Percentiles rank a stretch among this genome's conserved stretches.
phyloP scores from a whole-genome alignment of 768 basidiomycete genomes.

The Tremella mesenterica region DNA sequence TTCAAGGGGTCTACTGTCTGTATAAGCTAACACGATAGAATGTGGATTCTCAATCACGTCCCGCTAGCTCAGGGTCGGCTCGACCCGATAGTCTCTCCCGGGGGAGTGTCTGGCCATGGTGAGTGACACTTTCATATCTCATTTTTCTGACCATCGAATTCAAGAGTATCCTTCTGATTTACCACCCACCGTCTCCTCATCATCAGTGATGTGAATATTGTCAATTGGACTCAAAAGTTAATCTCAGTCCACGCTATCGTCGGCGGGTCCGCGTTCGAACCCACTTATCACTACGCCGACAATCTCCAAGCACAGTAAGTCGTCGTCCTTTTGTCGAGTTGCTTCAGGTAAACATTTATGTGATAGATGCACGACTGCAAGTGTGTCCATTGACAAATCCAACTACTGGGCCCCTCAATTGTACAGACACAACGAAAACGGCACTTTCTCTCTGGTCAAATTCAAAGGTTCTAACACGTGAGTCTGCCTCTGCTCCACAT shows the following conservation, averaged over 20 bases:
- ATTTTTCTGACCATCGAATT: too few species aligned
- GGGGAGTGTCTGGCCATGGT: slow-evolving; percentile 21
- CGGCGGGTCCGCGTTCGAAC: slow-evolving; percentile 18
- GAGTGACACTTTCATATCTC: slow-evolving; percentile 1
- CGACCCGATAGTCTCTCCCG: slow-evolving; percentile 24
- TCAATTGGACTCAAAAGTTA: neutral
- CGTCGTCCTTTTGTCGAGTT: neutral
- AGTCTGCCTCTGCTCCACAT: slow-evolving; percentile 1
- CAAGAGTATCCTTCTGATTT: too few species aligned
- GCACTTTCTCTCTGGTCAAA: slow-evolving; percentile 3
- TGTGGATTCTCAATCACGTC: slow-evolving; percentile 11
- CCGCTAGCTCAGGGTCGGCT: slow-evolving; percentile 12
- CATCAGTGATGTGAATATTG: neutral
- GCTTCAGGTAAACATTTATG: neutral
- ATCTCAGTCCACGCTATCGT: slow-evolving; percentile 21
- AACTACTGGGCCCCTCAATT: slow-evolving; percentile 32
- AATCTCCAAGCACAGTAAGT: slow-evolving; percentile 53
- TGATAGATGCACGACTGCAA: slow-evolving; percentile 20
- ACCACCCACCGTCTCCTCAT: neutral
- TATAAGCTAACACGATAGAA: too few species aligned
- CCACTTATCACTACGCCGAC: slow-evolving; percentile 12
- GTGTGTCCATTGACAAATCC: slow-evolving; percentile 17
- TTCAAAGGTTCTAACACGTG: slow-evolving; percentile 3
- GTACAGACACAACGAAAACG: slow-evolving; percentile 15
- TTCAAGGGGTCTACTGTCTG: too few species aligned